These are phyloP conservation scores for Tulasnella sp. DNA, from an alignment of 768 basidiomycete species.

Conservation along the genomic window DNA sequence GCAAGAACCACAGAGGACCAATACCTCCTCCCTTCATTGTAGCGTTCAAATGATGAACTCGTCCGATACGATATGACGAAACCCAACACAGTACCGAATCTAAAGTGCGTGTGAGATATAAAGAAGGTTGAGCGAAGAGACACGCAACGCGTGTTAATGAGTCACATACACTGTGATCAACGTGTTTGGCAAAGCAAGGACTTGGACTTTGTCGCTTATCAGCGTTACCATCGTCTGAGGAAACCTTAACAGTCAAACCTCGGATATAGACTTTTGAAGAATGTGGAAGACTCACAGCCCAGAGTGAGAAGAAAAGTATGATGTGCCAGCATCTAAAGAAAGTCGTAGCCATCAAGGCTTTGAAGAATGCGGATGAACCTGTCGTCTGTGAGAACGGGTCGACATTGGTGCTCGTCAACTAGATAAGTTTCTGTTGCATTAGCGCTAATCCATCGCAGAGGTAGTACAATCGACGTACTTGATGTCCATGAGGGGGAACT, in stretches of 20 bases:
- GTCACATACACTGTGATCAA: constrained; percentile 55
- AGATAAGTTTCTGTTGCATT: too few relatives aligned
- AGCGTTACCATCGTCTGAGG: constrained; percentile 19
- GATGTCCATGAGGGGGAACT: too few relatives aligned
- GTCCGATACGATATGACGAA: constrained; percentile 45
- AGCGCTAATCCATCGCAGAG: too few relatives aligned
- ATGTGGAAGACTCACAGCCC: constrained; percentile 31
- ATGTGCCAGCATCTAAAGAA: constrained; percentile 55
- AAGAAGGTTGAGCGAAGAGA: background rate
- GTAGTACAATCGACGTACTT: constrained; percentile 55
- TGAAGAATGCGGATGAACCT: constrained; percentile 12
- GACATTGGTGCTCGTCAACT: background rate
- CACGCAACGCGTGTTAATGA: background rate
- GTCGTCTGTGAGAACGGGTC: background rate
- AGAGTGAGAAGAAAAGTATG: constrained; percentile 49
- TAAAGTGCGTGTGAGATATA: too few relatives aligned
- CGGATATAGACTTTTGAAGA: too few relatives aligned
- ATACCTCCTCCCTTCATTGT: constrained; percentile 56
- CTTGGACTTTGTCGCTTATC: constrained; percentile 33
- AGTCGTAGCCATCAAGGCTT: constrained; percentile 32
- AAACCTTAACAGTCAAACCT: background rate
- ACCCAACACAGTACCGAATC: constrained; percentile 55
- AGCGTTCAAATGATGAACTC: constrained; percentile 23
- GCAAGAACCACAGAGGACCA: constrained; percentile 53
- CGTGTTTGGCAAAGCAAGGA: constrained; percentile 36